phyloP scores from a whole-genome alignment of 805 yeast genomes.

The Cephaloascus fragrans region DNA sequence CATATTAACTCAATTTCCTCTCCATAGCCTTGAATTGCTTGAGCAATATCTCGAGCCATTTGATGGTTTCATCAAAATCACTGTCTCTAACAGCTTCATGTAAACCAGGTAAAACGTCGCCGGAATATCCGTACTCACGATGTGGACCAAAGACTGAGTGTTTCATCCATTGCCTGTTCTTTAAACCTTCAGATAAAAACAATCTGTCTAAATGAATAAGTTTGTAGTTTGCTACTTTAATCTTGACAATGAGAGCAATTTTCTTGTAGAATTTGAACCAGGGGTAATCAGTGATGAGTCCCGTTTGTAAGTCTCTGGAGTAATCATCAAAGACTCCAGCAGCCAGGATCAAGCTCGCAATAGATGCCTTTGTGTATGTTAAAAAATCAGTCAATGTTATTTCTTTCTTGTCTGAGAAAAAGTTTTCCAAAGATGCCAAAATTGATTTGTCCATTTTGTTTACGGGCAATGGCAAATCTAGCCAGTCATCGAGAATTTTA shows the following conservation, averaged over 20 bases:
- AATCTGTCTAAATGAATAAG: slow-evolving; percentile 45
- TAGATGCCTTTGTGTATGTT: background rate
- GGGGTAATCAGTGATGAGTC: slow-evolving; percentile 59
- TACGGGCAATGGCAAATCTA: slow-evolving; percentile 3
- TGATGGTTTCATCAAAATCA: slow-evolving; percentile 32
- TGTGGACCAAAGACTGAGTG: slow-evolving; percentile 58
- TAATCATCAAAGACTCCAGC: slow-evolving; percentile 38
- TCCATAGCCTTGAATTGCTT: slow-evolving; percentile 14
- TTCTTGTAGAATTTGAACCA: slow-evolving; percentile 64
- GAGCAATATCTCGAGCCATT: slow-evolving; percentile 35
- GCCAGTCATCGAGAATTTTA: slow-evolving; percentile 20
- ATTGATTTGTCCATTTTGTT: background rate
- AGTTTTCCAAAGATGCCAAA: background rate
- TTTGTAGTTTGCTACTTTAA: slow-evolving; percentile 44
- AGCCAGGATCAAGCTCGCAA: slow-evolving; percentile 8
- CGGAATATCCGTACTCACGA: slow-evolving; percentile 36
- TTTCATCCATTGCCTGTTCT: slow-evolving; percentile 48
- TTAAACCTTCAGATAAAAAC: slow-evolving; percentile 40
- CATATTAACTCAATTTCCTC: slow-evolving; percentile 5
- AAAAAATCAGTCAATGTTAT: background rate
- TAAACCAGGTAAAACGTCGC: slow-evolving; percentile 50
- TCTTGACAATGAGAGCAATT: slow-evolving; percentile 44
- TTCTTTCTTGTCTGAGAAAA: background rate
- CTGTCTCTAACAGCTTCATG: slow-evolving; percentile 40
- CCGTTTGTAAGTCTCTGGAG: slow-evolving; percentile 34